phyloP scores from a whole-genome alignment of 192 early-diverging fungal species.

The Backusella westeae region DNA sequence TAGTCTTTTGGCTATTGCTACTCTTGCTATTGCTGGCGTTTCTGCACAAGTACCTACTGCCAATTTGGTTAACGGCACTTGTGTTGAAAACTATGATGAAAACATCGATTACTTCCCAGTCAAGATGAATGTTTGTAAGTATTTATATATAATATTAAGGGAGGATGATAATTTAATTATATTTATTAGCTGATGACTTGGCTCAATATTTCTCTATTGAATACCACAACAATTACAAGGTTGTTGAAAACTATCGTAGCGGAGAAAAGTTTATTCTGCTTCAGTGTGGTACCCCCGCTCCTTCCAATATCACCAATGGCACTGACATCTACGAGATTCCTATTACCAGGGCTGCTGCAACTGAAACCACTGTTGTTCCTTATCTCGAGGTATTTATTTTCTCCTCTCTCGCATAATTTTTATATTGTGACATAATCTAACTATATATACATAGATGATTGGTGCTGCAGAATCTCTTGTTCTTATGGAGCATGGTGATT shows the following conservation, averaged over 20 bases:
- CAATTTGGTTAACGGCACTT: slow-evolving; percentile 17
- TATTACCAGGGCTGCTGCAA: slow-evolving; percentile 38
- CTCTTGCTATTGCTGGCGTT: not conserved
- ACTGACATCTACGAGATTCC: slow-evolving; percentile 50
- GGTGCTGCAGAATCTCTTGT: slow-evolving; percentile 39
- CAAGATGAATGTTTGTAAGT: slow-evolving; percentile 40
- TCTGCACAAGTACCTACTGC: slow-evolving; percentile 24
- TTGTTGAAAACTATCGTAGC: slow-evolving; percentile 52
- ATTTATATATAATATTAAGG: not conserved
- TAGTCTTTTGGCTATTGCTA: slow-evolving; percentile 7
- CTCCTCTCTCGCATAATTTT: not conserved
- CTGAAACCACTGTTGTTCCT: slow-evolving; percentile 39
- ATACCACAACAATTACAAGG: slow-evolving; percentile 65
- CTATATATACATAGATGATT: slow-evolving; percentile 31
- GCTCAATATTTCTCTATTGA: slow-evolving; percentile 57
- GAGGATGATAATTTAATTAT: not conserved
- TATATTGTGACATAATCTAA: not conserved
- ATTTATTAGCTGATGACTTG: slow-evolving; percentile 41
- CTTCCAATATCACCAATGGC: slow-evolving; percentile 39
- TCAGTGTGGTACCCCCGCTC: slow-evolving; percentile 67
- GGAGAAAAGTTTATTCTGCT: slow-evolving; percentile 62
- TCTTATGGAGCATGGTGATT: slow-evolving; percentile 32
- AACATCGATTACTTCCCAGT: slow-evolving; percentile 47
- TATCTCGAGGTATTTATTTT: slow-evolving; percentile 43
- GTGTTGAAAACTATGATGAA: slow-evolving; percentile 37